phyloP scores from a whole-genome alignment of 805 yeast genomes.

The Metschnikowia continentalis region DNA sequence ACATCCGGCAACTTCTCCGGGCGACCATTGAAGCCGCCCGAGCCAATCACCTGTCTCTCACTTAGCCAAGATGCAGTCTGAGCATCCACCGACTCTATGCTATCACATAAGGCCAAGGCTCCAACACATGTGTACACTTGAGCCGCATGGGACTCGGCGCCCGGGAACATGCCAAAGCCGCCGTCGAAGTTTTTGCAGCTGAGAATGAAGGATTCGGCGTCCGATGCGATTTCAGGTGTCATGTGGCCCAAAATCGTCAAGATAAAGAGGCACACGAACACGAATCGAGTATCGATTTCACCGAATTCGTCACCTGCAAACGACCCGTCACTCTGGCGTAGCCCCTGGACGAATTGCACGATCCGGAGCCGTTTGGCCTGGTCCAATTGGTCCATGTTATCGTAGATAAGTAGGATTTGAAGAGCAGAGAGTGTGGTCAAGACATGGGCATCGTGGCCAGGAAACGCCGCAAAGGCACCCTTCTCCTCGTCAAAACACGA shows the following conservation, averaged over 20 bases:
- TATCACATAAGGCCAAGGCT: conserved; percentile 48
- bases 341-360: conserved; percentile 25
- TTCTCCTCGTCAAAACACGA: conserved; percentile 53
- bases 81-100: conserved; percentile 42
- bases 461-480: conserved; percentile 90
- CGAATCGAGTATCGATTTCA: conserved; percentile 89
- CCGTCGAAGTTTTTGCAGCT: conserved; percentile 90
- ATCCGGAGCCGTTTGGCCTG: conserved; percentile 25
- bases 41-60: conserved; percentile 73
- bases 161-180: conserved; percentile 90
- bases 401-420: conserved; percentile 67
- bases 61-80: conserved; percentile 79
- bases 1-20: conserved; percentile 95
- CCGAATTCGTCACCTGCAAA: conserved; percentile 90
- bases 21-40: conserved; percentile 94
- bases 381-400: conserved; percentile 43
- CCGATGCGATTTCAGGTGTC: conserved; percentile 49
- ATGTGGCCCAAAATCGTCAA: conserved; percentile 66
- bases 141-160: conserved; percentile 93
- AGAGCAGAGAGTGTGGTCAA: conserved; percentile 81
- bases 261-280: conserved; percentile 74
- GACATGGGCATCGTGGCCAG: conserved; percentile 84
- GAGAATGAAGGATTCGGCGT: conserved; percentile 62
- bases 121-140: conserved; percentile 86
- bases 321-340: conserved; percentile 63